phyloP scores from a whole-genome alignment of 495 filamentous ascomycete species.

The Penicillium herquei region DNA sequence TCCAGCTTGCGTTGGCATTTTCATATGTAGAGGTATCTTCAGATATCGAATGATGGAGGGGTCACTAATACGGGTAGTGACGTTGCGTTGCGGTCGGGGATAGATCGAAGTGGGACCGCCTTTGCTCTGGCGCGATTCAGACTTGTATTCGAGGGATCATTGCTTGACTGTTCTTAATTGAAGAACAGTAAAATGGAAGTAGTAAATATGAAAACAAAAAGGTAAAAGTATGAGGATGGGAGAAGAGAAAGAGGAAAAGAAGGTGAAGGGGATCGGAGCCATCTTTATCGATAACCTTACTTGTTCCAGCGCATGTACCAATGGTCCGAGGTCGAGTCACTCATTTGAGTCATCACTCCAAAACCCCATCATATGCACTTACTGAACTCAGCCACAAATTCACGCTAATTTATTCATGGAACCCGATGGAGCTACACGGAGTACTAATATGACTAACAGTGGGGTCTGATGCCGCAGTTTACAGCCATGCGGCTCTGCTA shows the following conservation, averaged over 20 bases:
- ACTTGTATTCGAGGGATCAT: constrained; percentile 51
- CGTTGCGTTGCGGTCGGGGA: constrained; percentile 27
- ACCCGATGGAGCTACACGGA: constrained; percentile 7
- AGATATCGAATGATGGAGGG: constrained; percentile 13
- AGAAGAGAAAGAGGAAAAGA: not conserved
- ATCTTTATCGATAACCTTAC: constrained; percentile 42
- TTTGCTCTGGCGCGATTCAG: constrained; percentile 29
- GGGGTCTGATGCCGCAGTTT: not conserved
- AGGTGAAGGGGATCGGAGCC: constrained; percentile 9
- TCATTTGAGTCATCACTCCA: constrained; percentile 28
- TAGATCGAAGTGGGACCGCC: constrained; percentile 14
- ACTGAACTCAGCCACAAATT: not conserved
- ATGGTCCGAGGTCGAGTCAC: constrained; percentile 16
- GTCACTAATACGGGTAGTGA: constrained; percentile 15
- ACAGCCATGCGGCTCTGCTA: constrained; percentile 16
- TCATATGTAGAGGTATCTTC: constrained; percentile 7
- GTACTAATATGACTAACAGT: constrained; percentile 22
- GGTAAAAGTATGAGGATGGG: not conserved
- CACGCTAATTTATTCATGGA: constrained; percentile 1
- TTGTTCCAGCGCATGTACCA: not conserved
- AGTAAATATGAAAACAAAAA: not conserved
- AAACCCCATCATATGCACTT: not conserved
- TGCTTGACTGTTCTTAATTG: constrained; percentile 19
- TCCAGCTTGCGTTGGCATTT: constrained; percentile 33
- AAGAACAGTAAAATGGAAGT: constrained; percentile 6